Base-by-base conservation (phyloP, 139 green algal genomes). In the Pycnococcus provasolii region DNA sequence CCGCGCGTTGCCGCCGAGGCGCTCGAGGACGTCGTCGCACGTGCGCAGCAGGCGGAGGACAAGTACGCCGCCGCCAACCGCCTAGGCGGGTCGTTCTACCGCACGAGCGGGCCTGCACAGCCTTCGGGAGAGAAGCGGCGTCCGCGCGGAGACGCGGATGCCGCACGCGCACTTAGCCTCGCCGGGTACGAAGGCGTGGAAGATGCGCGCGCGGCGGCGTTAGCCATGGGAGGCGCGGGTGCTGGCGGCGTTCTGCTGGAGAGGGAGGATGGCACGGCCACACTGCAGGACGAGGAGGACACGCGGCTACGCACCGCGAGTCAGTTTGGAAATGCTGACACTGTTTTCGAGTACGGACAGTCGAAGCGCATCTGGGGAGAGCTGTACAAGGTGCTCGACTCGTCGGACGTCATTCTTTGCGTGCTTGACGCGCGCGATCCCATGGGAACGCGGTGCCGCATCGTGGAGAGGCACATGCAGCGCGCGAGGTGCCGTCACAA, bases 311-410 rank as follows among this genome's bases (percentile, higher is more conserved):
- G 26, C 26, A n/a, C 26, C 5, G 62, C 43, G 1, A 50, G 37
- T 7, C 46, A 59, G 37, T 37, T 13, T 40, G 26, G 5, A 8
- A 26, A 26, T 26, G 26, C 26, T 26, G 70, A 77, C 47, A 71
- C 79, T n/a, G 70, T 93, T 39, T 96, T 95, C 72, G 79, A 91
- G 11, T 97, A 98, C 78, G 94, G 94, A 6, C 93, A 98, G 83
- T 91, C 80, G 1, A 89, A 87, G 69, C 86, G 94, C 67, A 99
- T 99, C 73, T 99, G 94, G 94, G 90, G 88, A 3, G 94, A 99
- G 86, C 85, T 99, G 47, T 99, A 96, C 85, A 99, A 99, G 79
- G 91, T 97, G 40, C 74, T 98, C 4, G 92, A 98, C 78, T 94
- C 85, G 1, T 91, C 81, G 3, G 92, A 98, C 57, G 90, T 98